Conservation (phyloP, 352 stramenopile species). For the Globisporangium acanthophoron region DNA sequence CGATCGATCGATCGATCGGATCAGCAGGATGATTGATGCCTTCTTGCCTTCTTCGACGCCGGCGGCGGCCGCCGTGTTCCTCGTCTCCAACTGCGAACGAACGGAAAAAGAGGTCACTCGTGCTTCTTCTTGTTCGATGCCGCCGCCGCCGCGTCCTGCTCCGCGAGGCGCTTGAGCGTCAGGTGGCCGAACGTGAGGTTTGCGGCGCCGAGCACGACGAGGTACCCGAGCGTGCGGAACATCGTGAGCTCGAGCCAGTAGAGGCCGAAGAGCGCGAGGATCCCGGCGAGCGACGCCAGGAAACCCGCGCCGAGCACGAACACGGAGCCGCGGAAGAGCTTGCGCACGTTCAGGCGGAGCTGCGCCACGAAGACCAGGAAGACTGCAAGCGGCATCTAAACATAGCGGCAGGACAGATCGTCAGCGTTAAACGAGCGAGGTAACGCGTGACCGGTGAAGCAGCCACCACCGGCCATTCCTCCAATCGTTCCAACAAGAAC, state of each 20-base stretch:
- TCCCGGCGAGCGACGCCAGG: slow-evolving; percentile 60
- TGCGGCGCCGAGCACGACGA: slow-evolving; percentile 50
- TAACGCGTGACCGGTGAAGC: neutral
- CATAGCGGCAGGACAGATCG: too few relatives aligned
- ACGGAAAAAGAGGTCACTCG: slow-evolving; percentile 21
- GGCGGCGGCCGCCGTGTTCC: too few relatives aligned
- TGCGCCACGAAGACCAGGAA: slow-evolving; percentile 65
- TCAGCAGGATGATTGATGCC: too few relatives aligned
- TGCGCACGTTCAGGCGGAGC: slow-evolving; percentile 57
- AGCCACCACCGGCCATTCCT: neutral
- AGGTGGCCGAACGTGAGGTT: slow-evolving; percentile 67
- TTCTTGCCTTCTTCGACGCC: too few relatives aligned
- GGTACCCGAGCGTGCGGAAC: slow-evolving; percentile 76
- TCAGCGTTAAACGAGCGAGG: neutral
- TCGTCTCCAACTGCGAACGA: too few relatives aligned
- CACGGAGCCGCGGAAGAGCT: slow-evolving; percentile 57
- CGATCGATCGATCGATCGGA: too few relatives aligned
- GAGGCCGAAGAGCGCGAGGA: slow-evolving; percentile 72
- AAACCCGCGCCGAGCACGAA: slow-evolving; percentile 73
- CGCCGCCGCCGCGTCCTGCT: slow-evolving; percentile 11
- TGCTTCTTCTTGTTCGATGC: slow-evolving; percentile 45
- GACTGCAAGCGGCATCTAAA: slow-evolving; percentile 34
- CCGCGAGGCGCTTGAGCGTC: slow-evolving; percentile 70
- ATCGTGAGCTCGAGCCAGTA: slow-evolving; percentile 90
- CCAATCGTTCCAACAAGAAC: too few relatives aligned